Percentiles rank a stretch among this genome's conserved stretches.
phyloP scores from a whole-genome alignment of 129 eudicot species.

The Heracleum sosnowskyi region DNA sequence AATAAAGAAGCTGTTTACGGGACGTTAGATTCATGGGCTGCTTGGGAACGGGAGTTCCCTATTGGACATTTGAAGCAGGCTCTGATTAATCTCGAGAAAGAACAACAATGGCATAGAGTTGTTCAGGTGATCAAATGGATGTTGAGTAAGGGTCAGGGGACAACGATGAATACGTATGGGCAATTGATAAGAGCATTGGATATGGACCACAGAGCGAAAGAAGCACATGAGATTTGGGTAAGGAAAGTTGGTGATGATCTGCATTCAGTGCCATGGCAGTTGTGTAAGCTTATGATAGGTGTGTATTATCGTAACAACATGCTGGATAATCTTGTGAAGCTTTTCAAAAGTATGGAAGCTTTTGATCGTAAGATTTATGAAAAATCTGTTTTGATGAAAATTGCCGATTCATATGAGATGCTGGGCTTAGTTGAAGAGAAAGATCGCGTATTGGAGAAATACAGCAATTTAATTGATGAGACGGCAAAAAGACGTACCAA shows the following conservation, averaged over 20 bases:
- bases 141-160: slow-evolving; percentile 90
- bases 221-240: slow-evolving; percentile 74
- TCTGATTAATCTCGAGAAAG: slow-evolving; percentile 49
- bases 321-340: slow-evolving; percentile 61
- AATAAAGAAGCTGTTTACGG: slow-evolving; percentile 67
- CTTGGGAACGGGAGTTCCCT: slow-evolving; percentile 79
- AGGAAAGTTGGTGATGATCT: slow-evolving; percentile 63
- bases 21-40: slow-evolving; percentile 80
- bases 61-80: slow-evolving; percentile 61
- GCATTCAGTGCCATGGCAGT: slow-evolving; percentile 71
- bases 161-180: slow-evolving; percentile 66
- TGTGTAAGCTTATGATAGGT: slow-evolving; percentile 62
- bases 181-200: slow-evolving; percentile 79
- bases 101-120: slow-evolving; percentile 66
- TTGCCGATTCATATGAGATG: slow-evolving; percentile 69
- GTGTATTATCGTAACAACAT: slow-evolving; percentile 69
- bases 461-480: slow-evolving; percentile 35
- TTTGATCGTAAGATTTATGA: slow-evolving; percentile 63
- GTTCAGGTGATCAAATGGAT: slow-evolving; percentile 91
- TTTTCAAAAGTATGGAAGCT: slow-evolving; percentile 62
- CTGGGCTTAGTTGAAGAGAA: slow-evolving; percentile 68
- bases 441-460: slow-evolving; percentile 54
- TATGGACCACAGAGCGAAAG: slow-evolving; percentile 73
- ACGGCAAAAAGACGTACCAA: slow-evolving; percentile 24
- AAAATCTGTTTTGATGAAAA: slow-evolving; percentile 47